These are phyloP conservation scores for Cutaneotrichosporon cavernicola DNA, from an alignment of 1,284 basidiomycete genomes.

Conservation along the genomic window DNA sequence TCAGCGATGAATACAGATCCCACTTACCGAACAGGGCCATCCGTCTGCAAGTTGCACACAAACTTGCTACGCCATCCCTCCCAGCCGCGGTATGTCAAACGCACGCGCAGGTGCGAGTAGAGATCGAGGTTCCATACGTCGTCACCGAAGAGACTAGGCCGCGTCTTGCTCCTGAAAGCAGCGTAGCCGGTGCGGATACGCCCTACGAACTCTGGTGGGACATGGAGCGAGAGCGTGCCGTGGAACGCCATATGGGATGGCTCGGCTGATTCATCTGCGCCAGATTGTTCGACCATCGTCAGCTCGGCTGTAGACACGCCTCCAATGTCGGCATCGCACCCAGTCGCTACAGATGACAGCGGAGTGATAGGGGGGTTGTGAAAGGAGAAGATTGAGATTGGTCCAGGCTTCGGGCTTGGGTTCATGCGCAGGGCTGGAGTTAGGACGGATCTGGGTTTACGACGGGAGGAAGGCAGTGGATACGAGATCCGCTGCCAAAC, in stretches of 20 bases:
- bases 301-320: slow-evolving; percentile 41
- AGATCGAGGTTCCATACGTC: slow-evolving; percentile 56
- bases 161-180: slow-evolving; percentile 55
- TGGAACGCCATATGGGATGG: slow-evolving; percentile 44
- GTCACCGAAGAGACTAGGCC: slow-evolving; percentile 55
- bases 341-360: slow-evolving; percentile 34
- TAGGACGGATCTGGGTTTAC: neutral
- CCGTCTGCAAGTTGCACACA: slow-evolving; percentile 58
- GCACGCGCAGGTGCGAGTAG: slow-evolving; percentile 54
- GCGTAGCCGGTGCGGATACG: slow-evolving; percentile 56
- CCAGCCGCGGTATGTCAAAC: slow-evolving; percentile 51
- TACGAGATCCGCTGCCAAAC: slow-evolving; percentile 7
- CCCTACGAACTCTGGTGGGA: slow-evolving; percentile 44
- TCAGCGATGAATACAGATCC: neutral
- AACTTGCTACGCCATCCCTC: slow-evolving; percentile 52
- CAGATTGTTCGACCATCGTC: slow-evolving; percentile 29
- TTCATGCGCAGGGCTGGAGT: slow-evolving; percentile 43
- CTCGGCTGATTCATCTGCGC: neutral
- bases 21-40: slow-evolving; percentile 53
- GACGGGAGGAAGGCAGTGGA: neutral
- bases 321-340: slow-evolving; percentile 50
- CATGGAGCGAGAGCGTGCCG: slow-evolving; percentile 44
- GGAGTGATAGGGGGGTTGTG: slow-evolving; percentile 27
- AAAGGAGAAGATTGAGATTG: slow-evolving; percentile 42
- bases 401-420: slow-evolving; percentile 25